phyloP scores from a whole-genome alignment of 495 filamentous ascomycete species.

The Penicilliopsis zonata region DNA sequence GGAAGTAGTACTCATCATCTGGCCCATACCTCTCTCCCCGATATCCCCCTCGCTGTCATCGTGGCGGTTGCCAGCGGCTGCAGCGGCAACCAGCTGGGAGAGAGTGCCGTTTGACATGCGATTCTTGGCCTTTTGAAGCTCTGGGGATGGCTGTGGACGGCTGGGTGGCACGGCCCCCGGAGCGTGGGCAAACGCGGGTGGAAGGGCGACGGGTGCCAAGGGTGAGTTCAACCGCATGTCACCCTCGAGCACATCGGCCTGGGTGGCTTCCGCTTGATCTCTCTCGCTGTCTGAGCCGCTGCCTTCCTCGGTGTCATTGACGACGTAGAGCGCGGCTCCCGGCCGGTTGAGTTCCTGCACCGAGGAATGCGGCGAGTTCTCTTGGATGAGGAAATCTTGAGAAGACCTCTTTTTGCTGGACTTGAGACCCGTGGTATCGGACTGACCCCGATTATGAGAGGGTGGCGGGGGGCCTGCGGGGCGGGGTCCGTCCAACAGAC shows the following conservation, averaged over 20 bases:
- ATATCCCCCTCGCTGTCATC: no score
- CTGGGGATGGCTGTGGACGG: constrained; percentile 58
- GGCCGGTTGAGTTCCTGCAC: constrained; percentile 29
- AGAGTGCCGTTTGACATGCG: constrained; percentile 74
- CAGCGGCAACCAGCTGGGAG: constrained; percentile 58
- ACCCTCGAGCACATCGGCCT: constrained; percentile 21
- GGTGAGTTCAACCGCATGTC: constrained; percentile 45
- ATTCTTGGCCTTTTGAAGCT: constrained; percentile 64
- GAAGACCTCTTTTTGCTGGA: constrained; percentile 7
- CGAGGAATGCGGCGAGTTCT: constrained; percentile 22
- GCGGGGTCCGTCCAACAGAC: constrained; percentile 15
- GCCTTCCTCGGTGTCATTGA: constrained; percentile 28
- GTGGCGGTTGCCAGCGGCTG: not conserved
- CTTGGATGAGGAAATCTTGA: constrained; percentile 16
- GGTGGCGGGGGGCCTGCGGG: constrained; percentile 23
- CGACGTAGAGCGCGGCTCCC: constrained; percentile 10
- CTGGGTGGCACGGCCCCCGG: constrained; percentile 54
- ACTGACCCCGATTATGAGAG: constrained; percentile 40
- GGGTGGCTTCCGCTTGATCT: constrained; percentile 8
- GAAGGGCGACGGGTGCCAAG: constrained; percentile 60
- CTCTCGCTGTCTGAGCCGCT: constrained; percentile 50
- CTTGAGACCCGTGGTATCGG: constrained; percentile 38
- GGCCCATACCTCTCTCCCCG: no score
- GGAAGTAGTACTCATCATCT: no score
- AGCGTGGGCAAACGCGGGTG: constrained; percentile 64